Conservation (phyloP, 2,329 filamentous ascomycete species). For the Trichoderma breve region DNA sequence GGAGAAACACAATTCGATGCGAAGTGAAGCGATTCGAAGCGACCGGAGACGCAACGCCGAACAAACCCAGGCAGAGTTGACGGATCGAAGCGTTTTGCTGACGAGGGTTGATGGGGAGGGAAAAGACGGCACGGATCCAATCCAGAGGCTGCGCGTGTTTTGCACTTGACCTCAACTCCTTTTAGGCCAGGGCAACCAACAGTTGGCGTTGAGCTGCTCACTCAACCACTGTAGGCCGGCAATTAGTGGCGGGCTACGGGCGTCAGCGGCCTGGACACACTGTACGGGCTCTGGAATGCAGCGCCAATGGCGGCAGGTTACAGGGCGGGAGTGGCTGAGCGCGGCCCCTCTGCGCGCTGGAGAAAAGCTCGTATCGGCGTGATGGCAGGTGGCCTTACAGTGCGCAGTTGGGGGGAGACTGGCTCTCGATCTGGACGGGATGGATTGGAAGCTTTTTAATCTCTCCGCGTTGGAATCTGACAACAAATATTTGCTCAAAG, state of each 20-base stretch:
- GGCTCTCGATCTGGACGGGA: neutral
- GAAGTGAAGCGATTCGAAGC: neutral
- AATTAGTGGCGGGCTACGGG: neutral
- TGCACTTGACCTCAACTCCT: neutral
- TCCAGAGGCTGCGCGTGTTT: conserved; percentile 1
- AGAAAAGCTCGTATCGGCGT: conserved; percentile 5
- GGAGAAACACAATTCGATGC: neutral
- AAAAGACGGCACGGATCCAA: neutral
- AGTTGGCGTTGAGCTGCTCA: neutral
- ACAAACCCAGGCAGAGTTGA: neutral
- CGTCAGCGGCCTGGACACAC: neutral
- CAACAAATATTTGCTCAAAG: neutral
- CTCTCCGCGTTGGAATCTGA: neutral
- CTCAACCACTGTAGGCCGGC: neutral
- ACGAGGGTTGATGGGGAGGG: neutral
- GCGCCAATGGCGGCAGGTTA: conserved; percentile 3
- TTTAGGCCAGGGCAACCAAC: conserved; percentile 11
- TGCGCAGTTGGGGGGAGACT: neutral
- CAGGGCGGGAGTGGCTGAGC: conserved; percentile 15
- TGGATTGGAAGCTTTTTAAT: neutral
- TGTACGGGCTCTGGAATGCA: conserved; percentile 7
- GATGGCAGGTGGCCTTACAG: neutral
- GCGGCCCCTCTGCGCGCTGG: neutral
- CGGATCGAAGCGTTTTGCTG: neutral
- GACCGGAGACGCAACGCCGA: neutral